Conservation (phyloP, 1,284 basidiomycete species). For the Butyriboletus appendiculatus region DNA sequence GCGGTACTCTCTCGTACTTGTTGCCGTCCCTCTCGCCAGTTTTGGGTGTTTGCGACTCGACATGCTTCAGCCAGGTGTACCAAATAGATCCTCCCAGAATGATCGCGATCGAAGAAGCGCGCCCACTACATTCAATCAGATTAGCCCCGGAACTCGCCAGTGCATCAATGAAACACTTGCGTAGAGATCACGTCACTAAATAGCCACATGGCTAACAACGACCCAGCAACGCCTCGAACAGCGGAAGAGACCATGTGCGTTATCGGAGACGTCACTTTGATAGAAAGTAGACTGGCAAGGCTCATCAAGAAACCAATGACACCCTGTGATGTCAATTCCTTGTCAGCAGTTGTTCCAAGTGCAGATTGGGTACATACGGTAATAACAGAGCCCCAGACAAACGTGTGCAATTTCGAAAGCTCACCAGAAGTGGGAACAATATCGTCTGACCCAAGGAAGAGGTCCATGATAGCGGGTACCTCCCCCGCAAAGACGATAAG, state of each 20-base stretch:
- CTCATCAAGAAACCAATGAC: slow-evolving; percentile 86
- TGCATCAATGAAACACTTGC: slow-evolving; percentile 44
- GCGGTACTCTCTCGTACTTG: slow-evolving; percentile 49
- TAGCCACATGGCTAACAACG: slow-evolving; percentile 71
- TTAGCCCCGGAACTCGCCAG: slow-evolving; percentile 8
- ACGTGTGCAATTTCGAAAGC: slow-evolving; percentile 58
- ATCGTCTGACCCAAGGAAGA: slow-evolving; percentile 53
- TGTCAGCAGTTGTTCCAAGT: slow-evolving; percentile 2
- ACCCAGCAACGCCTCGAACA: slow-evolving; percentile 80
- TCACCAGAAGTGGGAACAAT: slow-evolving; percentile 37
- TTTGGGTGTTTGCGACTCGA: slow-evolving; percentile 51
- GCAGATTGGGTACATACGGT: slow-evolving; percentile 52
- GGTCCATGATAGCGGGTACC: slow-evolving; percentile 54
- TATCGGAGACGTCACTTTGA: slow-evolving; percentile 91
- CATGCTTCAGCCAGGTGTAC: slow-evolving; percentile 86
- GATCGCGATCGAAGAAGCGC: slow-evolving; percentile 73
- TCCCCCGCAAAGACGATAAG: slow-evolving; percentile 74
- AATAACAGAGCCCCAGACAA: slow-evolving; percentile 75
- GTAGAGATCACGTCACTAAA: slow-evolving; percentile 75
- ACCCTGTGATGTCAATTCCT: slow-evolving; percentile 48
- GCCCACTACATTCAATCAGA: slow-evolving; percentile 53
- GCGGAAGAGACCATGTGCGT: slow-evolving; percentile 92
- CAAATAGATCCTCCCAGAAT: slow-evolving; percentile 81
- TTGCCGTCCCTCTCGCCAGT: slow-evolving; percentile 19
- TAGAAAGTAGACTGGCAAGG: slow-evolving; percentile 84